Conservation (phyloP, 2,329 filamentous ascomycete species). For the Simplicillium aogashimaense region DNA sequence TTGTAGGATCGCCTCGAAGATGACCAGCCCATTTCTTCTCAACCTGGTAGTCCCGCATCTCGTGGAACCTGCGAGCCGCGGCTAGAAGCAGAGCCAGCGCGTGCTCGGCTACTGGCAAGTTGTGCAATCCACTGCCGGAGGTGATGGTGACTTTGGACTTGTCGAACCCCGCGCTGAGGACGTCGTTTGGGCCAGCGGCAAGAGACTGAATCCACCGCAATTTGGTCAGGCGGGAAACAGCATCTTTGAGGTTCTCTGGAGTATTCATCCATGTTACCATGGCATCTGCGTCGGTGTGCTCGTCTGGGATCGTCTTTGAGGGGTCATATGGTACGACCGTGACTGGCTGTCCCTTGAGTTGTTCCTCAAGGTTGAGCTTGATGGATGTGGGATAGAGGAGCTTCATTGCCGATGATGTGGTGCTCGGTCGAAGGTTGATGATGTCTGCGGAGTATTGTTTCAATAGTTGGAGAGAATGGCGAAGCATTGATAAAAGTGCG, state of each 20-base stretch:
- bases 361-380: slow-evolving; percentile 35
- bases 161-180: slow-evolving; percentile 52
- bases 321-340: slow-evolving; percentile 38
- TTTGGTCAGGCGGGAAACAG: slow-evolving; percentile 41
- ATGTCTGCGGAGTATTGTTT: no score
- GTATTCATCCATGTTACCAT: slow-evolving; percentile 55
- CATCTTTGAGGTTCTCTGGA: slow-evolving; percentile 47
- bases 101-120: slow-evolving; percentile 56
- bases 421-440: neutral
- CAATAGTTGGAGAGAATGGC: no score
- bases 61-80: slow-evolving; percentile 46
- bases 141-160: slow-evolving; percentile 37
- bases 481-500: no score
- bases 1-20: slow-evolving; percentile 43
- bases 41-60: slow-evolving; percentile 53
- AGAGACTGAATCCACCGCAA: slow-evolving; percentile 58
- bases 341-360: slow-evolving; percentile 1
- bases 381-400: slow-evolving; percentile 58
- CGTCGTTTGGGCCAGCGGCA: slow-evolving; percentile 56
- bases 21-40: slow-evolving; percentile 49
- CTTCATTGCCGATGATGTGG: slow-evolving; percentile 37
- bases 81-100: slow-evolving; percentile 46
- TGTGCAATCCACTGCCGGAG: slow-evolving; percentile 54
- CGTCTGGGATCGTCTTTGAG: slow-evolving; percentile 42
- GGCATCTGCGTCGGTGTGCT: slow-evolving; percentile 48